Evolutionary conservation across 768 basidiomycete species (phyloP), one percentile per base, ranked within the genome.

Genomic region (Mycena crocata): DNA sequence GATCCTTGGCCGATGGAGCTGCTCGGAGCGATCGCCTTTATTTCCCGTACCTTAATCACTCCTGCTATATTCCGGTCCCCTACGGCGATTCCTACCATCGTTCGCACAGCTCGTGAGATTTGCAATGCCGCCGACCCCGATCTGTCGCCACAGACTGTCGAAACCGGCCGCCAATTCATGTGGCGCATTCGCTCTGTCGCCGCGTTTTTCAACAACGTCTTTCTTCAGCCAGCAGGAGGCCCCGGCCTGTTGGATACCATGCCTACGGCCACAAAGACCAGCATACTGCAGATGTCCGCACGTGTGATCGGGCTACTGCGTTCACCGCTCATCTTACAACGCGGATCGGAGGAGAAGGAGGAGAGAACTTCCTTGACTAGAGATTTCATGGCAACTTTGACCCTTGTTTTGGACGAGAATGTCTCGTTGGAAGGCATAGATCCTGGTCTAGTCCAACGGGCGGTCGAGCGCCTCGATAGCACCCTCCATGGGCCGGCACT

Each of bases 1-100:
- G 32, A 55, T 35, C 61, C 35, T 30, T 62, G 61, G 61, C 51
- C 61, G 10, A 55, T 62, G 24, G 44, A 46, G 61, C 24, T 62
- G 14, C 44, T 62, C 12, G 52, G 61, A 2, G 19, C 34, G 9
- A 62, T 62, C 10, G 61, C 31, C 8, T 44, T 10, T 19, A n/a
- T 48, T 15, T 34, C 50, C 14, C 52, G 61, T 8, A 45, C 52
- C 9, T 13, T 55, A 24, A 50, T 62, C 32, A 7, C 28, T 14
- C 61, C 61, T 23, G 52, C 51, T 34, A 62, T 62, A 9, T 6
- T 55, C 1, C 31, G 30, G 24, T 62, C 61, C n/a, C 61, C 40
- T 31, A 62, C 52, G 23, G 4, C 46, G 32, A 45, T 62, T 31
- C 61, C 61, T 14, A 62, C 61, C 52, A 46, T 62, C 52, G 32